Conservation (phyloP, 2,329 filamentous ascomycete genomes). For the Exophiala calicioides region DNA sequence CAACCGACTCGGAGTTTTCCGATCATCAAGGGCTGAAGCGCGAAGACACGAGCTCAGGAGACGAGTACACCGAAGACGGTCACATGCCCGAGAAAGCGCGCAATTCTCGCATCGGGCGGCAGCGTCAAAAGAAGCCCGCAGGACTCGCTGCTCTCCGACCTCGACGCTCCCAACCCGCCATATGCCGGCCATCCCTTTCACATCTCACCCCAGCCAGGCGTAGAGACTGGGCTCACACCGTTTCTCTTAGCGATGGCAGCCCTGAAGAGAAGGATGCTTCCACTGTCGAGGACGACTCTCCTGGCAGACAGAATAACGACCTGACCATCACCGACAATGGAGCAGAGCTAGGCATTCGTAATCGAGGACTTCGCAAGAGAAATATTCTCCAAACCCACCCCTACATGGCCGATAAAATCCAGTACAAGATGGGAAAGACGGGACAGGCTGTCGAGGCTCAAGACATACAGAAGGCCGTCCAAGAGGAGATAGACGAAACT, state of each 20-base stretch:
- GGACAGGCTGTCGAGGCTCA: constrained; percentile 11
- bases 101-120: no score
- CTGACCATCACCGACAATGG: not conserved
- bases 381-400: constrained; percentile 24
- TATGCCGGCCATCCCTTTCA: no score
- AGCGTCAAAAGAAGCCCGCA: not conserved
- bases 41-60: no score
- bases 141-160: not conserved
- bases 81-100: no score
- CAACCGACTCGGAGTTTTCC: no score
- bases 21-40: no score
- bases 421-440: constrained; percentile 13
- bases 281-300: not conserved
- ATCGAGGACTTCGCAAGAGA: constrained; percentile 20
- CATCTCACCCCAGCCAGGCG: no score
- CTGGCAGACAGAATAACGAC: not conserved
- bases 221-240: no score
- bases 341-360: no score
- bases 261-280: not conserved
- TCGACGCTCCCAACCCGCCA: not conserved
- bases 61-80: no score
- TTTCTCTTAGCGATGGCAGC: no score
- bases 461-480: constrained; percentile 19
- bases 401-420: constrained; percentile 25
- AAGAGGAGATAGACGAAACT: constrained; percentile 13